These are phyloP conservation scores for Cladophialophora exuberans DNA, from an alignment of 2,329 filamentous ascomycete genomes.

Conservation along the genomic window DNA sequence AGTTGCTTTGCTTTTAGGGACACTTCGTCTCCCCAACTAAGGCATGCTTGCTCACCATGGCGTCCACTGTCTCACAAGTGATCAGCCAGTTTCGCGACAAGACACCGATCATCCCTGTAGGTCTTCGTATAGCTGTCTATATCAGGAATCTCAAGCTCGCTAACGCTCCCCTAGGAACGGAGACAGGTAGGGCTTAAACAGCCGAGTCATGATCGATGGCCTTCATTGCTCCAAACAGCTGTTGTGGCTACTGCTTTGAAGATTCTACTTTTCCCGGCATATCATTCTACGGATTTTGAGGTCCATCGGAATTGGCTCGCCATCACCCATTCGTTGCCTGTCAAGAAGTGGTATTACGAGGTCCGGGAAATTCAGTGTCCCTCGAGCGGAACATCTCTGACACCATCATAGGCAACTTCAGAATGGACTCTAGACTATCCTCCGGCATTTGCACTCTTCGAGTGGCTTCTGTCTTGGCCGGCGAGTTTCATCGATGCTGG, in stretches of 20 bases:
- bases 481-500: slow-evolving; percentile 76
- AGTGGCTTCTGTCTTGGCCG: slow-evolving; percentile 84
- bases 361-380: slow-evolving; percentile 41
- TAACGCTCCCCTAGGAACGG: slow-evolving; percentile 19
- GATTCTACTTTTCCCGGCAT: slow-evolving; percentile 88
- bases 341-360: slow-evolving; percentile 94
- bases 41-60: slow-evolving; percentile 13
- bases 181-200: slow-evolving; percentile 10
- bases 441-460: slow-evolving; percentile 96
- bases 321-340: slow-evolving; percentile 84
- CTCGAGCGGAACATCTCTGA: neutral
- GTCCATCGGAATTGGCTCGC: slow-evolving; percentile 99
- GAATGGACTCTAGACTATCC: slow-evolving; percentile 99
- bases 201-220: slow-evolving; percentile 42
- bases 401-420: slow-evolving; percentile 70
- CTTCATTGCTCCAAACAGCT: slow-evolving; percentile 86
- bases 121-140: neutral
- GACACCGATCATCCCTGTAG: slow-evolving; percentile 25
- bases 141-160: neutral
- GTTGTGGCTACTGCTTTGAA: slow-evolving; percentile 87
- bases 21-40: neutral
- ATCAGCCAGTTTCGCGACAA: slow-evolving; percentile 28
- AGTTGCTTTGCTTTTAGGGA: neutral
- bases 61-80: slow-evolving; percentile 33
- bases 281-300: slow-evolving; percentile 99